Evolutionary conservation across 1,284 basidiomycete species (phyloP).

Genomic region (Kwoniella shivajii): DNA sequence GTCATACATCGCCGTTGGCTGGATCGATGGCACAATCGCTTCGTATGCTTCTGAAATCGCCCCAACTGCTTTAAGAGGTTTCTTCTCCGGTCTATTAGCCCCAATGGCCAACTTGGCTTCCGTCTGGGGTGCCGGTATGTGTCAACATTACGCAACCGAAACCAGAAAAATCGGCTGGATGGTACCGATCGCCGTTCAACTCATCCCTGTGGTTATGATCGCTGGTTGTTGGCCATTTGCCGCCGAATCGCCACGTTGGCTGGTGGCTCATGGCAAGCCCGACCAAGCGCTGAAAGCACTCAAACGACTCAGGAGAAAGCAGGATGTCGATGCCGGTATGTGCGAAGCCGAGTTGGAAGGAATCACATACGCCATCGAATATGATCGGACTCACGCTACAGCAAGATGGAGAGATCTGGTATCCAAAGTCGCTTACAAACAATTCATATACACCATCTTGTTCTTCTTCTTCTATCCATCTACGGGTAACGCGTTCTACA

Average conservation of each 20-base stretch:
- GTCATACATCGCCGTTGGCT: constrained; percentile 28
- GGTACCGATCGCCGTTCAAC: constrained; percentile 26
- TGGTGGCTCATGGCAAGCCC: constrained; percentile 10
- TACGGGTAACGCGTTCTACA: constrained; percentile 21
- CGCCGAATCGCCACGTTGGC: constrained; percentile 33
- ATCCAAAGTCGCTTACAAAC: constrained; percentile 22
- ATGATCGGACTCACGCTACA: constrained; percentile 1
- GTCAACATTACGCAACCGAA: constrained; percentile 5
- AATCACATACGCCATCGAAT: constrained; percentile 22
- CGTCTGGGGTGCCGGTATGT: constrained; percentile 18
- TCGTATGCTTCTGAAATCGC: constrained; percentile 4
- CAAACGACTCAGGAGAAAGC: constrained; percentile 15
- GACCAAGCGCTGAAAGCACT: constrained; percentile 26
- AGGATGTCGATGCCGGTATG: constrained; percentile 20
- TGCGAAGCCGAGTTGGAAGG: constrained; percentile 24
- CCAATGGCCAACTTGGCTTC: constrained; percentile 5
- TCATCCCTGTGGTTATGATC: constrained; percentile 24
- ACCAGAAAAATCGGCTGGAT: constrained; percentile 8
- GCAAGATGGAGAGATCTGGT: constrained; percentile 27
- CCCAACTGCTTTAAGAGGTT: constrained; percentile 1
- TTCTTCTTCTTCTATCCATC: not conserved
- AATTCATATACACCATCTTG: constrained; percentile 10
- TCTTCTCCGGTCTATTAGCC: not conserved
- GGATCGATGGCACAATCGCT: constrained; percentile 24
- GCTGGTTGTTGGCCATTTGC: constrained; percentile 18